Base-by-base conservation (phyloP, 2,329 filamentous ascomycete genomes). In the Fusarium tanahbumbuense region DNA sequence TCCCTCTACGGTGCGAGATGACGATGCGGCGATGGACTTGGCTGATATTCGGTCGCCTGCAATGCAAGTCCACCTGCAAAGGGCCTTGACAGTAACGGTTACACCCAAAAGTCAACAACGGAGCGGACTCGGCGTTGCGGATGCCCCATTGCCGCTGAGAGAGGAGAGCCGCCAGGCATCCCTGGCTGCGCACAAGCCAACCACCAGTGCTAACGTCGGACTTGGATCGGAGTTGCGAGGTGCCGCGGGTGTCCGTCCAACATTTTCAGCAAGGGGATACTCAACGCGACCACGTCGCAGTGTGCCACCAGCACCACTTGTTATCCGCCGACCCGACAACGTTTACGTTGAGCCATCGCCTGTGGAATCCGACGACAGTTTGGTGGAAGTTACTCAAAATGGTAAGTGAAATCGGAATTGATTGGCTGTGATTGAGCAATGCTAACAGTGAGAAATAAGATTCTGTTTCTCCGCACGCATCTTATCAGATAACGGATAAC, bases 251-350 rank as follows among this genome's bases (percentile, higher is more conserved):
- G 80, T 85, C 23, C 85, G 85, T 57, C 87, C 86, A 23, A 84
- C 86, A 3, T 91, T 91, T 72, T 89, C 89, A 2, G 82, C 82
- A 37, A 83, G 87, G 61, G 83, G 82, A 72, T 78, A 81, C 40
- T 81, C 79, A 56, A 77, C 75, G 8, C 81, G 80, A 41, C 81
- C 81, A 22, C 83, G 86, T 60, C 87, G 86, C 71, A 84, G 85
- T 77, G 83, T 86, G 15, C 87, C 87, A 9, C 89, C 89, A 3
- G 81, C 84, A 18, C 87, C 88, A 5, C 78, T 91, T 22, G 78
- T 85, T 28, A 79, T 91, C 32, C 81, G 81, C 45, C 78, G 77
- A 11, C 79, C 78, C 56, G 83, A 81, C 71, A 81, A 80, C 5
- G 77, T 86, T 56, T 80, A 82, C 11, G 78, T 83, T 4, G 83